Conservation (phyloP, 371 early-diverging fungal genomes). For the Rhizopus sp. region DNA sequence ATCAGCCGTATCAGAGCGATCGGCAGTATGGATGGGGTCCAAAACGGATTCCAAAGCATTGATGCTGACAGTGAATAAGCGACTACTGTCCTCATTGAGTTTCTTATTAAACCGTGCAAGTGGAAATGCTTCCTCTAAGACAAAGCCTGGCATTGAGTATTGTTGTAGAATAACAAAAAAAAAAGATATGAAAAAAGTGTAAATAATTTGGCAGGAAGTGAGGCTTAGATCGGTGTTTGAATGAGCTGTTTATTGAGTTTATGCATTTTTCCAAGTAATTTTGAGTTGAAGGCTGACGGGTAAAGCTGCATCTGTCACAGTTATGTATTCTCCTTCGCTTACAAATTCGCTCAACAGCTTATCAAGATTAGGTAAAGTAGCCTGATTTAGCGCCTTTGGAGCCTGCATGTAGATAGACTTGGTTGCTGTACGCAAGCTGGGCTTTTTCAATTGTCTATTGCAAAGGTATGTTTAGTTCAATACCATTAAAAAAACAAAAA, state of each 20-base stretch:
- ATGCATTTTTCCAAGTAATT: slow-evolving; percentile 28
- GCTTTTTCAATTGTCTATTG: slow-evolving; percentile 75
- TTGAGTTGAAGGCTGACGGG: slow-evolving; percentile 62
- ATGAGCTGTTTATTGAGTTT: slow-evolving; percentile 3
- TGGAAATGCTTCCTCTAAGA: slow-evolving; percentile 61
- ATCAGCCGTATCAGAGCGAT: slow-evolving; percentile 35
- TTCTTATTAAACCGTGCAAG: slow-evolving; percentile 59
- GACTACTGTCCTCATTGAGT: slow-evolving; percentile 24
- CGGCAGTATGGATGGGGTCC: slow-evolving; percentile 26
- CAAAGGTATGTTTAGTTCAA: neutral
- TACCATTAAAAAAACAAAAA: neutral
- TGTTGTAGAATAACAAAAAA: neutral
- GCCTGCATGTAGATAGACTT: slow-evolving; percentile 82
- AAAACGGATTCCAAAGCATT: slow-evolving; percentile 37
- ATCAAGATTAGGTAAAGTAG: slow-evolving; percentile 71
- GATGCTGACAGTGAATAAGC: slow-evolving; percentile 43
- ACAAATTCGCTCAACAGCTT: slow-evolving; percentile 66
- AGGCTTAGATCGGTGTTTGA: slow-evolving; percentile 10
- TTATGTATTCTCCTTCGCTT: slow-evolving; percentile 63
- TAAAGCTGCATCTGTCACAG: slow-evolving; percentile 75
- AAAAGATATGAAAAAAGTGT: slow-evolving; percentile 1
- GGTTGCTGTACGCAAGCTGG: slow-evolving; percentile 63
- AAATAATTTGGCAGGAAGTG: slow-evolving; percentile 3
- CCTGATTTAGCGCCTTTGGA: slow-evolving; percentile 69
- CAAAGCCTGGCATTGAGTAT: slow-evolving; percentile 53